These are phyloP conservation scores for Hanseniaspora taiwanica DNA, from an alignment of 805 yeast genomes.

Conservation along the genomic window DNA sequence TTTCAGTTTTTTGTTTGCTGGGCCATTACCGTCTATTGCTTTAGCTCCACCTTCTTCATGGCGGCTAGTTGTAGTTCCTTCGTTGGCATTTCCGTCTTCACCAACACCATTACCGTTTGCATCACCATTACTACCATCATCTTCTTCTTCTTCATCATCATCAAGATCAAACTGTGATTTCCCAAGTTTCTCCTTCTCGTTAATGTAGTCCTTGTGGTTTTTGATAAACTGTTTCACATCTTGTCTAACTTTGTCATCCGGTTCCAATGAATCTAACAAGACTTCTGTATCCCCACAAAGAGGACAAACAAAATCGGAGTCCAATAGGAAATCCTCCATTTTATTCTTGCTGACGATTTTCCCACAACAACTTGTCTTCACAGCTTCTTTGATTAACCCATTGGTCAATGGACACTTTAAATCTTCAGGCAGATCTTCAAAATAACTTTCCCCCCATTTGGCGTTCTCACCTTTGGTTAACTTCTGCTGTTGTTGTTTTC, in stretches of 20 bases:
- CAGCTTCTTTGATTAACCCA: slow-evolving; percentile 56
- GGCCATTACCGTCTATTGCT: too few species aligned
- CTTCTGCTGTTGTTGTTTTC: slow-evolving; percentile 31
- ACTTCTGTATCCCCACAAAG: slow-evolving; percentile 65
- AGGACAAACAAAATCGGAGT: slow-evolving; percentile 83
- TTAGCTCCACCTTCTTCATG: neutral
- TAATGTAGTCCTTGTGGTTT: slow-evolving; percentile 19
- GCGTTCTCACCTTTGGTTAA: slow-evolving; percentile 28
- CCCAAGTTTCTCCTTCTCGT: slow-evolving; percentile 17
- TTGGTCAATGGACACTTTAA: slow-evolving; percentile 60
- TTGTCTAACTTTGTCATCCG: slow-evolving; percentile 45
- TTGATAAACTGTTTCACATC: slow-evolving; percentile 40
- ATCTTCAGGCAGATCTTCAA: slow-evolving; percentile 35
- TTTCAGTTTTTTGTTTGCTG: slow-evolving; percentile 4
- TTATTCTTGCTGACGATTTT: slow-evolving; percentile 44
- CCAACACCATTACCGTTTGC: slow-evolving; percentile 10
- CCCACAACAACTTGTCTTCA: slow-evolving; percentile 61
- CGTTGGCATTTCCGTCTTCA: slow-evolving; percentile 6
- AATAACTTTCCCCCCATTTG: slow-evolving; percentile 32
- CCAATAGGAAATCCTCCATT: slow-evolving; percentile 56
- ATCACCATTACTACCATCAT: slow-evolving; percentile 2
- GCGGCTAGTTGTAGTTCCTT: neutral
- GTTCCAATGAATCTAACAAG: slow-evolving; percentile 55
- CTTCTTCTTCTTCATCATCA: slow-evolving; percentile 9
- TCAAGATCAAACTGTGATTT: slow-evolving; percentile 7